Evolutionary conservation across 2,329 filamentous ascomycete species (phyloP), one percentile per base, ranked within the genome.

Genomic region (Hypocreales sp.): DNA sequence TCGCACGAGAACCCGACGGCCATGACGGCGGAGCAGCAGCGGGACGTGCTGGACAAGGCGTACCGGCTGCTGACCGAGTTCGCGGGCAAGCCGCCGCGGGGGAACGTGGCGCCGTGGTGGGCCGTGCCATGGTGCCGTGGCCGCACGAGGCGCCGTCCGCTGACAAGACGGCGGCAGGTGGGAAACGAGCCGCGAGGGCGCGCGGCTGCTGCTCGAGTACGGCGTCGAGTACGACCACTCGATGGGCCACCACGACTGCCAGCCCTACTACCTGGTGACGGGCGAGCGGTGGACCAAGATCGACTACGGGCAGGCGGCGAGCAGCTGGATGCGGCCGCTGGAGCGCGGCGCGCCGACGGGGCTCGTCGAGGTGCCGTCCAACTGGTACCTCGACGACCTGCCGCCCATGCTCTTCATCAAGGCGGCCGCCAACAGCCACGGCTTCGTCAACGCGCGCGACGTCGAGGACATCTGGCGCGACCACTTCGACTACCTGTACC

Each of bases 351-450:
- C 61, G 33, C 58, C 64, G 34, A 77, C 72, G 0, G 71, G 72
- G 0, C 45, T 77, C 10, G 70, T 75, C 2, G 72, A 77, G 45
- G 76, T 77, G 18, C 72, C 72, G 0, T 67, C 61, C 3, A 64
- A 53, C 23, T 40, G 39, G 31, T 72, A 74, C 39, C 57, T 77
- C 12, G 72, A 75, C 41, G 68, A 73, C 40, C 44, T 72, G 10
- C 72, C 72, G 4, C 73, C 72, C 0, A 73, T 79, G 72, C 75
- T 79, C 71, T 79, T 78, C 42, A 76, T 79, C 43, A 79, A 79
- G 48, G 65, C 62, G 8, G 58, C 65, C 1, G 53, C 71, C 1
- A 78, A 78, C 39, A 66, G 59, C n/a, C 72, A 79, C 40, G 74
- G 74, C 7, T 76, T 53, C 36, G 57, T 62, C 12, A 63, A 64